These are phyloP conservation scores for Danielia oregonensis DNA, from an alignment of 805 yeast species.

Conservation along the genomic window DNA sequence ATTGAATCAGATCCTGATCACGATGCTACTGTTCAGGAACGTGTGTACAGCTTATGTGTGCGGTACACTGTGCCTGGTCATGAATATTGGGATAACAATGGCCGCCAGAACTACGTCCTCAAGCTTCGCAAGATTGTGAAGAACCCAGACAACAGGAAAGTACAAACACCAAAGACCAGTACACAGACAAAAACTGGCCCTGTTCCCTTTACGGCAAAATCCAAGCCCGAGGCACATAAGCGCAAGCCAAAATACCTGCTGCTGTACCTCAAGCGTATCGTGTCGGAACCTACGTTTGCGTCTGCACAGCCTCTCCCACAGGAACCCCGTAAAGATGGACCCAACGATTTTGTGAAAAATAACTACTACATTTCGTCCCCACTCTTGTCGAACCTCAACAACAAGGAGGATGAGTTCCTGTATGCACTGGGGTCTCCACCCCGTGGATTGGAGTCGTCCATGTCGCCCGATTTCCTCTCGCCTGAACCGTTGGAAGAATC, in stretches of 20 bases:
- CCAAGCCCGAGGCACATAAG: conserved; percentile 12
- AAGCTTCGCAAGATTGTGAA: conserved; percentile 21
- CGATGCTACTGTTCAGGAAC: conserved; percentile 10
- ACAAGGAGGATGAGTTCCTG: conserved; percentile 2
- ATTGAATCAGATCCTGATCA: conserved; percentile 3
- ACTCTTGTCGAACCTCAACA: conserved; percentile 23
- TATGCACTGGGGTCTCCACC: background rate
- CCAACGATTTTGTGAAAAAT: conserved; percentile 30
- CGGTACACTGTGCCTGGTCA: conserved; percentile 44
- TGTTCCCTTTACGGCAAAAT: conserved; percentile 10
- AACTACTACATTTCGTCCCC: conserved; percentile 37
- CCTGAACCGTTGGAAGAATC: background rate
- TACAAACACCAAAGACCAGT: background rate
- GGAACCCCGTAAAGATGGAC: background rate
- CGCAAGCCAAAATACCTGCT: conserved; percentile 36
- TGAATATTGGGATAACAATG: conserved; percentile 81
- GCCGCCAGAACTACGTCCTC: conserved; percentile 53
- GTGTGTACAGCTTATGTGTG: conserved; percentile 49
- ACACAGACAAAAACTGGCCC: background rate
- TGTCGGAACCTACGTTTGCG: conserved; percentile 24
- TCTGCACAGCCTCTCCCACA: conserved; percentile 3
- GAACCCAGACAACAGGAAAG: background rate
- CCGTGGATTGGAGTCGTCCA: background rate
- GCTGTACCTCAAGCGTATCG: conserved; percentile 31
- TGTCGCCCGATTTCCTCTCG: background rate